Evolutionary conservation across 78 protist genomes (phyloP).

Genomic region (Cavenderia fasciculata): DNA sequence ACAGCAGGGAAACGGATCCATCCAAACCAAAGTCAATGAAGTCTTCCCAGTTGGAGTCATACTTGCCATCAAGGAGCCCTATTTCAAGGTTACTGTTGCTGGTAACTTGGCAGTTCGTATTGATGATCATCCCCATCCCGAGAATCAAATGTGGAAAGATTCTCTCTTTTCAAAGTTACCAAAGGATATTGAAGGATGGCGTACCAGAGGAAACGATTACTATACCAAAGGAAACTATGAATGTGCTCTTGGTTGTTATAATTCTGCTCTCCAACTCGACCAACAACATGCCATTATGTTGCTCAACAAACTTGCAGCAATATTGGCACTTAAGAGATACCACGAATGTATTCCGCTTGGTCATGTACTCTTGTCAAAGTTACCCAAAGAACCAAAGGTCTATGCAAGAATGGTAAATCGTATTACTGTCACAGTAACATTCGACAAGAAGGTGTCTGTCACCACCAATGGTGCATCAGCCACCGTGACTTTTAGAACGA

Average conservation of each 20-base stretch:
- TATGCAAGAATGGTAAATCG: background rate
- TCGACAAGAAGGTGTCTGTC: too few species aligned
- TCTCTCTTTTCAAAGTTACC: background rate
- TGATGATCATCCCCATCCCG: background rate
- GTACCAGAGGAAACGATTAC: background rate
- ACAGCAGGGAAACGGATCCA: background rate
- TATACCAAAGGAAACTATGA: background rate
- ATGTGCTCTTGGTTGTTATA: background rate
- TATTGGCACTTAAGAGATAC: background rate
- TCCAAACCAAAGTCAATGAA: background rate
- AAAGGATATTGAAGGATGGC: slow-evolving; percentile 18
- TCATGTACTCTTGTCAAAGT: background rate
- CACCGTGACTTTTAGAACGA: too few species aligned
- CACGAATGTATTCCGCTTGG: slow-evolving; percentile 31
- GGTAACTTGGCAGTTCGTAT: background rate
- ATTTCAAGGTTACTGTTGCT: background rate
- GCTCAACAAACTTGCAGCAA: background rate
- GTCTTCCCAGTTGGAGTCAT: slow-evolving; percentile 10
- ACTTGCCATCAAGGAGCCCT: slow-evolving; percentile 18
- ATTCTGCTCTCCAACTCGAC: background rate
- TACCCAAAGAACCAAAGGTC: background rate
- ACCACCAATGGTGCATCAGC: too few species aligned
- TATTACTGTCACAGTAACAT: too few species aligned
- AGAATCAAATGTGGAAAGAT: background rate
- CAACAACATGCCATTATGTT: background rate